Base-by-base conservation (phyloP, 225 moss, liverwort and hornwort genomes). In the Rhytidiadelphus loreus region DNA sequence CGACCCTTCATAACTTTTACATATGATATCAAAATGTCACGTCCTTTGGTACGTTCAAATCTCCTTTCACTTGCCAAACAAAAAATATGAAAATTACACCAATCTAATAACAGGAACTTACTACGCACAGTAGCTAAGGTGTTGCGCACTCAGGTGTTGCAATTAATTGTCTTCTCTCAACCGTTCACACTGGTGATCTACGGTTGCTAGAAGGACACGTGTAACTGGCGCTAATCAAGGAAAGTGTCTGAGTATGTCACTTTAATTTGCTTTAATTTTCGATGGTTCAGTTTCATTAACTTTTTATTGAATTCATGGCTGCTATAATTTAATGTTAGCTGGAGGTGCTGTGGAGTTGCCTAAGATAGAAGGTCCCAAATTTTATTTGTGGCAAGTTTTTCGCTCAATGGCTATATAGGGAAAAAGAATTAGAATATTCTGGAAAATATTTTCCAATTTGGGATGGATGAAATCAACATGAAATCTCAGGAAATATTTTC, bases 11-110 rank as follows among this genome's bases (percentile, higher is more conserved):
- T 6, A 46, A 73, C 11, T 46, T 46, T 30, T 48, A 2, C 19
- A 48, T 19, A 32, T 0, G 0, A 0, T 46, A 46, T 46, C 11
- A 17, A 71, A 71, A 71, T 43, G 16, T 6, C 0, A 0, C 16
- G 0, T 46, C 30, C 30, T 46, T 73, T 30, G 0, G 7, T 30
- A 2, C 3, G 0, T 9, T 43, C 6, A 3, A 44, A 72, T 10
- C 18, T 46, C 18, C 3, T 46, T 11, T 73, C 4, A 6, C 0
- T 30, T 30, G 4, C 2, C 2, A 32, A 19, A 1, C 48, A 74
- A 1, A 46, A 46, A 30, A 30, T 7, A 12, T 7, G 4, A 48
- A 19, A 48, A 46, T 18, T 30, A 30, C 11, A 18, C 17, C 1
- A 16, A 0, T 41, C 4, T 41, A 70, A 8, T 8, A 43, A 25